A percentile compares a stretch with the other conserved stretches of the same genome.
Evolutionary conservation across 768 basidiomycete species (phyloP).

Genomic region (Naganishia kalamii): DNA sequence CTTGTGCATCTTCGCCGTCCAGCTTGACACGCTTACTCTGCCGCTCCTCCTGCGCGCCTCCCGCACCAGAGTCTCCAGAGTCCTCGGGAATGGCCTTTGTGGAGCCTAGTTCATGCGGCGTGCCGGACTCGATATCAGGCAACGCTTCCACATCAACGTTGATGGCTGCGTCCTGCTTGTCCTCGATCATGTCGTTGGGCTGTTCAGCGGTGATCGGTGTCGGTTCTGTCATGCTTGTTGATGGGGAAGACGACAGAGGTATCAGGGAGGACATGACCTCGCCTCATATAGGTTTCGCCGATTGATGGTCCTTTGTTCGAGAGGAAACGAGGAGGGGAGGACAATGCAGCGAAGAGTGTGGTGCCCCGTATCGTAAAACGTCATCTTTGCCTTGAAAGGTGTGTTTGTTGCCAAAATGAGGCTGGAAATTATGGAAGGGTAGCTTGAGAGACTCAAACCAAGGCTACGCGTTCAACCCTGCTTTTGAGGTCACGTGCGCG

Average conservation of each 20-base stretch:
- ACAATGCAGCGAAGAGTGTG: neutral
- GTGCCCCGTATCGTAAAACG: neutral
- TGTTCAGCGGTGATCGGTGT: no score
- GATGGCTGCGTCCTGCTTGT: neutral
- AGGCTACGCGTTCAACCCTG: no score
- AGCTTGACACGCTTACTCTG: neutral
- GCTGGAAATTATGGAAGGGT: no score
- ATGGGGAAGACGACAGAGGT: neutral
- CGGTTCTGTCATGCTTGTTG: no score
- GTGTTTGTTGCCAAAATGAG: no score
- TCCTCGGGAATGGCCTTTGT: neutral
- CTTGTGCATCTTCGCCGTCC: neutral
- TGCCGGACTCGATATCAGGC: slow-evolving; percentile 6
- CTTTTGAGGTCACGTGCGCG: no score
- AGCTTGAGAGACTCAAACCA: no score
- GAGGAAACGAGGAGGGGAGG: neutral
- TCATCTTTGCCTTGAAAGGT: neutral
- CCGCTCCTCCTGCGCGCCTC: neutral
- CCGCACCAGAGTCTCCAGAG: neutral
- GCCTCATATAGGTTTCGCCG: neutral
- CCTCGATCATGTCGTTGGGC: neutral
- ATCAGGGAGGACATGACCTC: neutral
- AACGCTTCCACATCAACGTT: slow-evolving; percentile 1
- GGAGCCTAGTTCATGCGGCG: neutral
- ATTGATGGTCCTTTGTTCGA: neutral